Conservation (phyloP, 2,329 filamentous ascomycete genomes). For the Verticillium nubilum region DNA sequence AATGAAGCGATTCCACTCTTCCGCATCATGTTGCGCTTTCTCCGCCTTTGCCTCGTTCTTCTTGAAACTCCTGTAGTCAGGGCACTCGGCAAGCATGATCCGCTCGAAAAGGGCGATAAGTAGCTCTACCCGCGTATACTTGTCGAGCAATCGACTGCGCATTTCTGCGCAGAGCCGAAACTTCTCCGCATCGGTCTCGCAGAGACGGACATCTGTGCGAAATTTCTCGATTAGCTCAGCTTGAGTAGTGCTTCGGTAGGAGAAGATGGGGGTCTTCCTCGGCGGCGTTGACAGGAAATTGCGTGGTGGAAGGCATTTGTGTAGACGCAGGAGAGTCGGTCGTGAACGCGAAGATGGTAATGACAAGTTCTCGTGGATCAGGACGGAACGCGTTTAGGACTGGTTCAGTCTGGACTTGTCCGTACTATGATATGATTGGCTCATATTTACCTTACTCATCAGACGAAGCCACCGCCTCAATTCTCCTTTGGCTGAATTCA, state of each 20-base stretch:
- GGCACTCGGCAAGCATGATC: neutral
- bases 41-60: neutral
- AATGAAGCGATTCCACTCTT: neutral
- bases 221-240: neutral
- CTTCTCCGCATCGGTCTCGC: neutral
- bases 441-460: too few relatives aligned
- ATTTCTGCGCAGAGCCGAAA: neutral
- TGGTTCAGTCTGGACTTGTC: neutral
- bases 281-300: neutral
- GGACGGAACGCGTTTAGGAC: neutral
- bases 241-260: neutral
- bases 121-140: neutral
- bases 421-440: neutral
- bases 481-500: too few relatives aligned
- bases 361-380: neutral
- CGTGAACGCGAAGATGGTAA: neutral
- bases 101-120: neutral
- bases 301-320: neutral
- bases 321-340: neutral
- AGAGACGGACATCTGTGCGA: neutral
- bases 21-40: neutral
- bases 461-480: too few relatives aligned
- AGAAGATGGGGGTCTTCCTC: neutral
- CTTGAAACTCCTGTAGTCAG: neutral
- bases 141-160: neutral